phyloP scores from a whole-genome alignment of 129 eudicot genomes.

The Deinandra increscens region DNA sequence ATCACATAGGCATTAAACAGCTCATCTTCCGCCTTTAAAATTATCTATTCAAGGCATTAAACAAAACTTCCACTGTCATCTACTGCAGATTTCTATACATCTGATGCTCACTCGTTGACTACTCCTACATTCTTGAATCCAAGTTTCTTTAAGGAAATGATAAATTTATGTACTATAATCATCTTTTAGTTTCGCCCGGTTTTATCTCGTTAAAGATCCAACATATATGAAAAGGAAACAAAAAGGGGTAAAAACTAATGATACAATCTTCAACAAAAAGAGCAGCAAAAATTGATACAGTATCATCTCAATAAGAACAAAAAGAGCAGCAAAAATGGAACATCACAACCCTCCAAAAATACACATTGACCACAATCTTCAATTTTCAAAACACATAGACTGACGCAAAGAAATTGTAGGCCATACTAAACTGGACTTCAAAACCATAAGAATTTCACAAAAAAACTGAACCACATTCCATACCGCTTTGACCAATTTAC shows the following conservation, averaged over 20 bases:
- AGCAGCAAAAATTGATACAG: slow-evolving; percentile 14
- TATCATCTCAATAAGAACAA: slow-evolving; percentile 13
- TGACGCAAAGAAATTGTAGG: background rate
- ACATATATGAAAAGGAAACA: background rate
- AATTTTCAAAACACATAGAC: background rate
- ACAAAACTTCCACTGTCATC: background rate
- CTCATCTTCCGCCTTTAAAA: background rate
- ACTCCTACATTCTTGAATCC: slow-evolving; percentile 11
- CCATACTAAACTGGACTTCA: background rate
- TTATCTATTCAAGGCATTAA: background rate
- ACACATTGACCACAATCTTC: slow-evolving; percentile 10
- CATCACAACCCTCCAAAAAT: slow-evolving; percentile 22
- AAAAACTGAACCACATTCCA: background rate
- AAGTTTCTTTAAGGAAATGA: slow-evolving; percentile 2
- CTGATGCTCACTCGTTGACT: background rate
- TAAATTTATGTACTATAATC: background rate
- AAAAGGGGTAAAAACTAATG: background rate
- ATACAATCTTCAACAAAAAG: background rate
- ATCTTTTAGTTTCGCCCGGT: background rate
- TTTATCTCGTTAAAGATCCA: background rate
- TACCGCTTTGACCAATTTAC: background rate
- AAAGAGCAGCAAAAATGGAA: slow-evolving; percentile 16
- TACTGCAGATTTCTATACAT: background rate
- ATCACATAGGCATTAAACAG: background rate
- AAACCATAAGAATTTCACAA: background rate